phyloP scores from a whole-genome alignment of 2,329 filamentous ascomycete species.

The Aquanectria penicillioides region DNA sequence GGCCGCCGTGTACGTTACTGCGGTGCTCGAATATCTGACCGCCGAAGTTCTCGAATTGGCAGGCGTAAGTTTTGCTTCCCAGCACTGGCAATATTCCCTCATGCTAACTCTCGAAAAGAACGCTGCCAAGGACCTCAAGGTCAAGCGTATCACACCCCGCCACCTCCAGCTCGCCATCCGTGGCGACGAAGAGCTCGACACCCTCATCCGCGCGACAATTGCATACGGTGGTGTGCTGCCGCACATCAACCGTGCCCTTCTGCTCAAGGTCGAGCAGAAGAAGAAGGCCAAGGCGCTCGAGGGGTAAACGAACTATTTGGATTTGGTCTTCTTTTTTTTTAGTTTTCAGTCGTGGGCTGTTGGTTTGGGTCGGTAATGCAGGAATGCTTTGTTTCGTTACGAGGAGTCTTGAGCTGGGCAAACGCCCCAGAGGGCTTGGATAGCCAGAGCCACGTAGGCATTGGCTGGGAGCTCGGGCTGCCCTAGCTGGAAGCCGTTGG shows the following conservation, averaged over 20 bases:
- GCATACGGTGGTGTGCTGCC: conserved; percentile 98
- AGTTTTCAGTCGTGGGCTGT: conserved; percentile 37
- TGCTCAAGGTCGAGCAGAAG: conserved; percentile 97
- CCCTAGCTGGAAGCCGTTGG: conserved; percentile 24
- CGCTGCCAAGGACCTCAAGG: conserved; percentile 98
- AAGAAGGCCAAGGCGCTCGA: conserved; percentile 77
- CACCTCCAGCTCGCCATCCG: conserved; percentile 98
- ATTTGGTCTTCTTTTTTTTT: conserved; percentile 34
- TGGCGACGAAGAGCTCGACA: conserved; percentile 98
- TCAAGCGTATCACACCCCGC: conserved; percentile 99
- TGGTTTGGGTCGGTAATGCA: conserved; percentile 43
- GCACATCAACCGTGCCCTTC: conserved; percentile 96
- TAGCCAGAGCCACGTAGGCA: conserved; percentile 28
- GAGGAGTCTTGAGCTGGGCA: conserved; percentile 35
- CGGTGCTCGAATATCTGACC: conserved; percentile 97
- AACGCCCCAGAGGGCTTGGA: conserved; percentile 38
- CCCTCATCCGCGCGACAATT: conserved; percentile 95
- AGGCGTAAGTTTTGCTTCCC: conserved; percentile 68
- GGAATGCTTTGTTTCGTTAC: conserved; percentile 41
- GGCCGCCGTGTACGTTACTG: conserved; percentile 97
- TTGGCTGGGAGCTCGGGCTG: background rate
- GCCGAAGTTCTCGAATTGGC: conserved; percentile 98
- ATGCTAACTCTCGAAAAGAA: conserved; percentile 67
- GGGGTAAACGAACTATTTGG: conserved; percentile 45
- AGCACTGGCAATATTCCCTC: conserved; percentile 3